A percentile compares a stretch with the other conserved stretches of the same genome.
Conservation (phyloP, 1,284 basidiomycete genomes). For the Ganoderma leucocontextum region DNA sequence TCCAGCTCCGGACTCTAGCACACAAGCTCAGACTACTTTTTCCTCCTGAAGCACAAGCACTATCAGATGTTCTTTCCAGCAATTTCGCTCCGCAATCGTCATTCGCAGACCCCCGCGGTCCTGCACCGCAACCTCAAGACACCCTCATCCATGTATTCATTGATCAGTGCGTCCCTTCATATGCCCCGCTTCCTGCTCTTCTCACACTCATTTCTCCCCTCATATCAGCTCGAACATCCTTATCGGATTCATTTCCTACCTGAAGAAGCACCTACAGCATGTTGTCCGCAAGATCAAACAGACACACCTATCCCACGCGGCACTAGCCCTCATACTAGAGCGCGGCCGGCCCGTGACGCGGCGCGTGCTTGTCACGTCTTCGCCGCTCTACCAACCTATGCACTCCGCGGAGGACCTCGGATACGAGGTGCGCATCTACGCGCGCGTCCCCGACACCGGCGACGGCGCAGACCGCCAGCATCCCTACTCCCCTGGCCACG, state of each 20-base stretch:
- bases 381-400: slow-evolving; percentile 85
- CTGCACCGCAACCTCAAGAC: slow-evolving; percentile 56
- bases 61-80: slow-evolving; percentile 54
- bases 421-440: slow-evolving; percentile 82
- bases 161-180: slow-evolving; percentile 68
- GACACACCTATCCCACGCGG: slow-evolving; percentile 65
- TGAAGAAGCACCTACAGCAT: slow-evolving; percentile 59
- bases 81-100: slow-evolving; percentile 44
- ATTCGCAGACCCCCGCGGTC: slow-evolving; percentile 62
- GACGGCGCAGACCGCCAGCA: slow-evolving; percentile 61
- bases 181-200: slow-evolving; percentile 15
- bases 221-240: slow-evolving; percentile 80
- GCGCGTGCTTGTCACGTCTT: slow-evolving; percentile 82
- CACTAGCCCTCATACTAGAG: slow-evolving; percentile 75
- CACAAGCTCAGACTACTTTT: slow-evolving; percentile 65
- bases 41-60: slow-evolving; percentile 57
- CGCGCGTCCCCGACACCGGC: slow-evolving; percentile 79
- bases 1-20: slow-evolving; percentile 61
- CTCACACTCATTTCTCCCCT: slow-evolving; percentile 17
- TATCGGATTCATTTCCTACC: slow-evolving; percentile 74
- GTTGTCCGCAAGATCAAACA: slow-evolving; percentile 49
- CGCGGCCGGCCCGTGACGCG: slow-evolving; percentile 73
- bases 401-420: slow-evolving; percentile 77
- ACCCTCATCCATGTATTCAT: slow-evolving; percentile 84
- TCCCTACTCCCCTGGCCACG: slow-evolving; percentile 3